These are phyloP conservation scores for Ceratobasidium sp. DNA, from an alignment of 1,284 basidiomycete species.

Conservation along the genomic window DNA sequence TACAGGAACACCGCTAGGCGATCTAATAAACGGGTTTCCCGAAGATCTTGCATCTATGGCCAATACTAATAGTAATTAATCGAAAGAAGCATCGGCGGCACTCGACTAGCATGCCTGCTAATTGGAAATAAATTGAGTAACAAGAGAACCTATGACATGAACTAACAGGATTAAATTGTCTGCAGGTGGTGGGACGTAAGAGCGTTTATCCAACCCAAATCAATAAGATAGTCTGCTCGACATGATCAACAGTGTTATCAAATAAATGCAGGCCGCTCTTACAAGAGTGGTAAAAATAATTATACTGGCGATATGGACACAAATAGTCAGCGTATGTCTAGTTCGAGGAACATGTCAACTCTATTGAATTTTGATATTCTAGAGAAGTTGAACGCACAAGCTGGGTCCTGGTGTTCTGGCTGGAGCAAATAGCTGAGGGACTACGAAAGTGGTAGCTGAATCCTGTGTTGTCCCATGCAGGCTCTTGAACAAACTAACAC, in stretches of 20 bases:
- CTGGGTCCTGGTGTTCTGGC: neutral
- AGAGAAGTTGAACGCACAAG: neutral
- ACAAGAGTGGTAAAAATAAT: neutral
- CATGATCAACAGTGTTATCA: neutral
- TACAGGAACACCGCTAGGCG: no score
- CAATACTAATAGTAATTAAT: no score
- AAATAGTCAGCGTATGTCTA: neutral
- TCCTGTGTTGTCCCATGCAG: neutral
- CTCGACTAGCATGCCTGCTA: no score
- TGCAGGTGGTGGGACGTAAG: neutral
- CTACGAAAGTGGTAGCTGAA: neutral
- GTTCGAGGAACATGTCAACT: neutral
- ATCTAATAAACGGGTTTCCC: no score
- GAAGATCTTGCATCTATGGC: no score
- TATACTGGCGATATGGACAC: neutral
- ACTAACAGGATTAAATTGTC: neutral
- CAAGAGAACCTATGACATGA: neutral
- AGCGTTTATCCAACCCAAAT: neutral
- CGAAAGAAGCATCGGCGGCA: no score
- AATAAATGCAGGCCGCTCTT: neutral
- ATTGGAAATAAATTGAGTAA: neutral
- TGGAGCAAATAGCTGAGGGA: neutral
- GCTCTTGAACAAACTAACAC: neutral
- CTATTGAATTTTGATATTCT: no score
- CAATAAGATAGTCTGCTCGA: neutral